These are phyloP conservation scores for Tagetes patula DNA, from an alignment of 129 eudicot species.

Conservation along the genomic window DNA sequence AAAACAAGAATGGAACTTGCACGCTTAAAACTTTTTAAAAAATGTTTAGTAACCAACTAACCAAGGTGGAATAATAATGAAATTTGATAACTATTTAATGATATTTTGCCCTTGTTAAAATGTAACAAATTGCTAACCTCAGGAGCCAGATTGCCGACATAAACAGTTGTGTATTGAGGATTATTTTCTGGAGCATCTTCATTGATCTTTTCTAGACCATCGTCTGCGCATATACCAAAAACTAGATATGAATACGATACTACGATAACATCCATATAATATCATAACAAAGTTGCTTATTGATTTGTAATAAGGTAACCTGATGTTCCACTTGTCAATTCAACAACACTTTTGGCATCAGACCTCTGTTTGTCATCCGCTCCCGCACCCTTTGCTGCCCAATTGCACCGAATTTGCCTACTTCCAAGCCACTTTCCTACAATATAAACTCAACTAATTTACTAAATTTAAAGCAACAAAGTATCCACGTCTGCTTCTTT, in stretches of 20 bases:
- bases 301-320: conserved; percentile 37
- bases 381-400: conserved; percentile 92
- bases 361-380: conserved; percentile 60
- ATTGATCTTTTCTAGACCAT: conserved; percentile 62
- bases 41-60: not conserved
- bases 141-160: conserved; percentile 85
- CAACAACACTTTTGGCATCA: conserved; percentile 66
- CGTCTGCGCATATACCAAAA: conserved; percentile 45
- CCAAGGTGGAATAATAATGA: not conserved
- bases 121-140: conserved; percentile 43
- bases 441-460: conserved; percentile 10
- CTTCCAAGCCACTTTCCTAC: conserved; percentile 69
- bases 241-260: not conserved
- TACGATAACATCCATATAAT: not conserved
- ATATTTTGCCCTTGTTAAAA: not conserved
- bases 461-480: not conserved
- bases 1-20: not conserved
- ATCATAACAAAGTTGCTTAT: not conserved
- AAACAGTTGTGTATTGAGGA: conserved; percentile 81
- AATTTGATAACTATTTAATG: not conserved
- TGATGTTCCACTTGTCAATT: conserved; percentile 72
- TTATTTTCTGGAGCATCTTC: conserved; percentile 90
- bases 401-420: conserved; percentile 92
- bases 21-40: not conserved
- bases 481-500: no score